Evolutionary conservation across 768 basidiomycete genomes (phyloP), one percentile per base, ranked within the genome.

Genomic region (Tylopilus plumbeoviolaceoides): DNA sequence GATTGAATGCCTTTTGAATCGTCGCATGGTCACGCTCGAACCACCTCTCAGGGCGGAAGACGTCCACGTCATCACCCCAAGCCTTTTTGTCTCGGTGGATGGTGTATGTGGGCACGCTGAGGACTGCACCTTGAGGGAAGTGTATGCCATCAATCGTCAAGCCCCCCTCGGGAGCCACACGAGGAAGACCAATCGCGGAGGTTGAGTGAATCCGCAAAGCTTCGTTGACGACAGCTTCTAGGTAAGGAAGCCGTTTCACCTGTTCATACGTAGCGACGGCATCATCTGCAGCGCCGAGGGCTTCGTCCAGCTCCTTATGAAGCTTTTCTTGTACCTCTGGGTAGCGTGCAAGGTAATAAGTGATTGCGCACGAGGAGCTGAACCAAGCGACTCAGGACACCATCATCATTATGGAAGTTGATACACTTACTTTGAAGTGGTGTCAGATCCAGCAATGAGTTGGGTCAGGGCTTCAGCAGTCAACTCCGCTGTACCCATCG

Each of bases 181-280:
- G 83, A 21, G 94, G 89, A 17, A 97, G 80, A 14, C 94, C 94
- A 27, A 94, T 74, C 5, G 84, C 80, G 4, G 86, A 89, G 0
- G 92, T 92, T 1, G 89, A 88, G 72, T 95, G 91, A 8, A 92
- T 65, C 3, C 94, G 84, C 28, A 97, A 77, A 3, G 78, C 85
- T 70, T 97, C 94, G 65, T 90, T 84, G 71, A 95, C 88, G 68
- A 86, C 89, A 0, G 93, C 92, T 43, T 91, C 84, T 59, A 95
- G 79, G 69, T 90, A 94, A 7, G 85, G 79, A 17, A 91, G 73
- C 1, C 73, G 74, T 67, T 93, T 93, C 49, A 89, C 81, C 54
- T 83, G 79, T 49, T 87, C 84, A 49, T 73, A 84, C 1, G 78
- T 81, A 18, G 82, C 74, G 18, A 84, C 82, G 3, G 71, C 63